Evolutionary conservation across 1,284 basidiomycete species (phyloP), one percentile per base, ranked within the genome.

Genomic region (Ustilago nuda): DNA sequence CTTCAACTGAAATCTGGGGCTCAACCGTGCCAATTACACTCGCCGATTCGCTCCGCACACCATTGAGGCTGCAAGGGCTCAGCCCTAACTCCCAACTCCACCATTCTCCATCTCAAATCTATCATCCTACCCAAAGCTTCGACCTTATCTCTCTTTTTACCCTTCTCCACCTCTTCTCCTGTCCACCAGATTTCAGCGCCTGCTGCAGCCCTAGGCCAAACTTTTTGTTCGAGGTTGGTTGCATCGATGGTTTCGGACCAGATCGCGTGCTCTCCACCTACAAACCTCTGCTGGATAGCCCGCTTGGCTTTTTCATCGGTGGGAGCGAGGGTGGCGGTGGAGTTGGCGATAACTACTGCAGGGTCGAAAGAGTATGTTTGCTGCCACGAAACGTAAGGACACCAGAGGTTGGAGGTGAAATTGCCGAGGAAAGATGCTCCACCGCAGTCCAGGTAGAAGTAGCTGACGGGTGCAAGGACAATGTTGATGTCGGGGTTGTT

Each of bases 101-200:
- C 89, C 85, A 94, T 88, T 30, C 93, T 88, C 58, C 78, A 83
- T 36, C 88, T 79, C 23, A 92, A 80, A 76, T 94, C 93, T 78
- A 95, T 92, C 76, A 96, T 88, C 48, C 93, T 89, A 23, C 91
- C 89, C 27, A 94, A 86, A 1, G 93, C 94, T 35, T 90, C 87
- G 2, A 85, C 87, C 32, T 89, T 87, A 79, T 90, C 88, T 6
- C 89, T 87, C 30, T 88, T 78, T 0, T 6, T 27, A 0, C 61
- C 64, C 9, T 19, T 46, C 9, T 19, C 39, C 0, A 69, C 43
- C 52, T n/a, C 17, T 9, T 89, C 87, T 0, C 93, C 92, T 2
- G 89, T 91, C 93, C 93, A 94, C 87, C 92, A 94, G 17, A 94
- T 66, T 87, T 95, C 93, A 0, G 92, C 92, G 6, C 90, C 90